Evolutionary conservation across 805 yeast species (phyloP), one percentile per base, ranked within the genome.

Genomic region (Yarrowia alimentaria): DNA sequence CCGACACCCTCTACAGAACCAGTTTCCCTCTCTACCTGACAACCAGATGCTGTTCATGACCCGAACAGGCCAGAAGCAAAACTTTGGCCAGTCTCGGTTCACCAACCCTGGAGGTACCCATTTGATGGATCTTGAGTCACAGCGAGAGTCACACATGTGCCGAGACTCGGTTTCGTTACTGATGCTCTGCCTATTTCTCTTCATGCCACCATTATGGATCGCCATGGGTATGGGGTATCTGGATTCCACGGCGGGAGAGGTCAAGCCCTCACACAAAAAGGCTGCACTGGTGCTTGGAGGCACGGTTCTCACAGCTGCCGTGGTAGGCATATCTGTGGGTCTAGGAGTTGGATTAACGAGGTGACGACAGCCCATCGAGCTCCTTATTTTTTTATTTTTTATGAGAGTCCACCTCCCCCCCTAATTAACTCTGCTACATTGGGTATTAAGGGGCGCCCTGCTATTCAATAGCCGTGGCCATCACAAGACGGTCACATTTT

Each of bases 161-260:
- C 28, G 37, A 21, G 50, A 43, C 50, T 43, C 35, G 20, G 30
- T 43, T 16, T 43, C 50, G 20, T 12, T 30, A 6, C 30, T 43
- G 8, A 30, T 43, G 50, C 37, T 43, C 21, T 30, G 20, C 13
- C 18, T 43, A 8, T 43, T 43, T 22, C 12, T 31, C 30, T 31
- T 43, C 30, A 67, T 69, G 54, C 74, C 74, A 3, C 73, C 73
- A 13, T 45, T 61, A 19, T 68, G 70, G 70, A 51, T 70, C 26
- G 61, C 70, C 5, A 54, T 69, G 32, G 69, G 65, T n/a, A 51
- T 58, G 2, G 74, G 74, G 6, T 62, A 57, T 53, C 58, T 68
- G 29, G 74, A 69, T 52, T 24, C 49, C 4, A 54, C 56, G 3
- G 53, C 60, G 3, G 74, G 74, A 5, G 59, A 56, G 24, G 53